Conservation (phyloP, 2,329 filamentous ascomycete genomes). For the Venturiaceae sp. region DNA sequence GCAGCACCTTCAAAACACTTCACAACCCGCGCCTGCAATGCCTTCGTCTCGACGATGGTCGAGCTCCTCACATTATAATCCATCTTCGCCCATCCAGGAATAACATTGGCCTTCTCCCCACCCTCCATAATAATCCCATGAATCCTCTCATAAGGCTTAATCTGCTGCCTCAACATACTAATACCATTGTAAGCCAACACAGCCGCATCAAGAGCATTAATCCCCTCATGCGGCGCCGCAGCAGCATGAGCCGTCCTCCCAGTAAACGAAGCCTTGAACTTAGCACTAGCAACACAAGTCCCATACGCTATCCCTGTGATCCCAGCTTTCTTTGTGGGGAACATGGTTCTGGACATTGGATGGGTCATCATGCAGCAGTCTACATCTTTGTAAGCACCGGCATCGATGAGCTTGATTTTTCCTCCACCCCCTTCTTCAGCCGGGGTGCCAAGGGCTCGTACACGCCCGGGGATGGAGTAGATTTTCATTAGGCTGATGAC, state of each 20-base stretch:
- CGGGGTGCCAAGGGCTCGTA: slow-evolving; percentile 42
- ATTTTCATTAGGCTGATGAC: slow-evolving; percentile 34
- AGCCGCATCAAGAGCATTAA: slow-evolving; percentile 31
- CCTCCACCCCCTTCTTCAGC: slow-evolving; percentile 45
- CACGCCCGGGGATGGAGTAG: slow-evolving; percentile 32
- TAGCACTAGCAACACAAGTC: slow-evolving; percentile 8
- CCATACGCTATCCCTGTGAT: slow-evolving; percentile 12
- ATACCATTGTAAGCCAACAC: slow-evolving; percentile 25
- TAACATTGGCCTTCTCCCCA: slow-evolving; percentile 30
- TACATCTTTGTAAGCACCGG: slow-evolving; percentile 30
- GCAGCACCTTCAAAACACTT: slow-evolving; percentile 28
- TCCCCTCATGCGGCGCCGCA: slow-evolving; percentile 26
- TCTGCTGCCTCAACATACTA: slow-evolving; percentile 23
- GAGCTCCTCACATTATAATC: slow-evolving; percentile 31
- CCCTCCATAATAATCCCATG: slow-evolving; percentile 29
- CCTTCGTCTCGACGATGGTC: slow-evolving; percentile 20
- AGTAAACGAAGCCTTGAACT: slow-evolving; percentile 13
- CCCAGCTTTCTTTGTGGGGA: slow-evolving; percentile 16
- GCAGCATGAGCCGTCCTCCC: slow-evolving; percentile 28
- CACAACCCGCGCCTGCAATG: slow-evolving; percentile 23
- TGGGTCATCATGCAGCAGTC: slow-evolving; percentile 25
- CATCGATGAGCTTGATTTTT: slow-evolving; percentile 38
- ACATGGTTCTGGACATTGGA: slow-evolving; percentile 12
- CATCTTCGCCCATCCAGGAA: slow-evolving; percentile 29
- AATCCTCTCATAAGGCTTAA: slow-evolving; percentile 26